Conservation (phyloP, 768 basidiomycete genomes). For the Tylopilus plumbeoviolaceoides region DNA sequence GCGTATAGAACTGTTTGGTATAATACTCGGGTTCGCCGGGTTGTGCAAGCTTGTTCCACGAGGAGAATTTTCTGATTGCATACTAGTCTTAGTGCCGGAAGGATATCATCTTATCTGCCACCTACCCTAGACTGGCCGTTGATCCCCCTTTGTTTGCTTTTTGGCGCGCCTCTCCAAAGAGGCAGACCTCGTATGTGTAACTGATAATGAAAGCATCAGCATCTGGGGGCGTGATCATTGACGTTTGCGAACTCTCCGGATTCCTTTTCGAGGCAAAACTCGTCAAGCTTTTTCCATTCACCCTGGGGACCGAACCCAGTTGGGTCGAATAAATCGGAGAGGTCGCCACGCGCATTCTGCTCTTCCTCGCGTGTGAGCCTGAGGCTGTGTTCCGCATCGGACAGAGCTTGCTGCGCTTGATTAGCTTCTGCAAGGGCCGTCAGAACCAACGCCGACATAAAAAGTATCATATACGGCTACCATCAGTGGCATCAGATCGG, state of each 20-base stretch:
- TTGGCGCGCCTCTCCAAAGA: constrained; percentile 86
- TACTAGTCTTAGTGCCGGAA: constrained; percentile 1
- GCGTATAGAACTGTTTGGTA: constrained; percentile 73
- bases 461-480: constrained; percentile 24
- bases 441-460: not conserved
- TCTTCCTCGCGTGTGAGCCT: constrained; percentile 49
- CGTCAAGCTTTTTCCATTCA: constrained; percentile 95
- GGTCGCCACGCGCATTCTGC: constrained; percentile 50
- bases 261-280: constrained; percentile 73
- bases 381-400: constrained; percentile 60
- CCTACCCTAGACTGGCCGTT: constrained; percentile 79
- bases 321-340: constrained; percentile 61
- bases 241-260: constrained; percentile 78
- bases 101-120: constrained; percentile 3
- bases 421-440: constrained; percentile 43
- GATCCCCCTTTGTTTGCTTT: constrained; percentile 79
- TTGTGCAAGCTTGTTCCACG: constrained; percentile 66
- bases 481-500: constrained; percentile 37
- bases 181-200: constrained; percentile 91
- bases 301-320: constrained; percentile 73
- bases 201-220: constrained; percentile 36
- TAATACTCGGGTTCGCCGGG: constrained; percentile 74
- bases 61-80: constrained; percentile 58
- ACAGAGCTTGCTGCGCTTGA: constrained; percentile 58
- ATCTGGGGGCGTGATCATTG: not conserved